These are phyloP conservation scores for Pharus latifolius DNA, from an alignment of 176 grass and related monocot species.

Conservation along the genomic window DNA sequence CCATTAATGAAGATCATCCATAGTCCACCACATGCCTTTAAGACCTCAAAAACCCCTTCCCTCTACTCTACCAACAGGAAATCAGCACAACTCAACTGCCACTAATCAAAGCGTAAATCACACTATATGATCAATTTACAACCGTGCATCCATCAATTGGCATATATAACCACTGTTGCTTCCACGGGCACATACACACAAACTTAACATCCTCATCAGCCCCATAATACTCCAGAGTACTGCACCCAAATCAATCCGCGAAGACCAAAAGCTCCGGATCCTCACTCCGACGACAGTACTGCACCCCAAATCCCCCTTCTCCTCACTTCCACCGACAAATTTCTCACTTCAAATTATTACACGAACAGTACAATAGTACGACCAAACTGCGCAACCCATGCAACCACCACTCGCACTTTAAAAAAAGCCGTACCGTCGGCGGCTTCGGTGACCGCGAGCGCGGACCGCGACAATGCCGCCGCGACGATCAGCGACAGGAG, in stretches of 20 bases:
- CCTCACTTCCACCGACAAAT: background rate
- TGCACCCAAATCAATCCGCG: background rate
- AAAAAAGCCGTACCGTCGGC: constrained; percentile 16
- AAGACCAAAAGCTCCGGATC: too few species aligned
- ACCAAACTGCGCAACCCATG: background rate
- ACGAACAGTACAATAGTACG: background rate
- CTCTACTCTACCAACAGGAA: background rate
- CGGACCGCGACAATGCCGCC: constrained; percentile 19
- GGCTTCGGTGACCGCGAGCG: constrained; percentile 24
- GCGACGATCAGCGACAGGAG: constrained; percentile 15
- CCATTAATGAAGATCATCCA: background rate
- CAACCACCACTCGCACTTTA: background rate
- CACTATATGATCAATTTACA: too few species aligned
- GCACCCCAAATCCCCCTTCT: background rate
- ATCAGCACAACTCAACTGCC: background rate
- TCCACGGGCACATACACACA: background rate
- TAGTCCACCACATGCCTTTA: background rate
- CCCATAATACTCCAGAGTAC: background rate
- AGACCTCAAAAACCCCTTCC: constrained; percentile 12
- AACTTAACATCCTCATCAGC: constrained; percentile 11
- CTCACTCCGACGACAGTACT: too few species aligned
- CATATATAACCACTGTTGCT: too few species aligned
- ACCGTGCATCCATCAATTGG: too few species aligned
- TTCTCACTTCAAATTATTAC: background rate
- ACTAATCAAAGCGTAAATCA: background rate